Evolutionary conservation across 352 stramenopile genomes (phyloP).

Genomic region (Pythium aquatile): DNA sequence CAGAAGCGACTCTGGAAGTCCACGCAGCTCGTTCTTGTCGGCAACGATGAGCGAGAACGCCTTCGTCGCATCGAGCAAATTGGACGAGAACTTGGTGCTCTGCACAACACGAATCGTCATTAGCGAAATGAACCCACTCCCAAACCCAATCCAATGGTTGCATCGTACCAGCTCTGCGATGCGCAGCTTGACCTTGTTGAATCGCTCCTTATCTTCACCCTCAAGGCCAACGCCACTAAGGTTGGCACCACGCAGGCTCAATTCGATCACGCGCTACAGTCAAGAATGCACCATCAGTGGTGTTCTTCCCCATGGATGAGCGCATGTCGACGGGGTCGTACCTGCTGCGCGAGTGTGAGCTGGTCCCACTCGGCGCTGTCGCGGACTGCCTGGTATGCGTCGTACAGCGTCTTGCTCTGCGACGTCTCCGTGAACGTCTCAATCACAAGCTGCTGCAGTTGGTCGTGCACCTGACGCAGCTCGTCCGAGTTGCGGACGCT

Average conservation of each 20-base stretch:
- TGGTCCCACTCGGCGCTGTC: constrained; percentile 54
- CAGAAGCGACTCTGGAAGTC: constrained; percentile 90
- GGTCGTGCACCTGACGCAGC: constrained; percentile 92
- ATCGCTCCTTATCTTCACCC: constrained; percentile 88
- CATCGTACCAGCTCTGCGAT: constrained; percentile 82
- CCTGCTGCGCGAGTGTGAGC: constrained; percentile 61
- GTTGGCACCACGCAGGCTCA: constrained; percentile 84
- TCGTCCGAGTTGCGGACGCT: constrained; percentile 96
- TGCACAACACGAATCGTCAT: constrained; percentile 12
- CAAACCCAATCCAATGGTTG: not conserved
- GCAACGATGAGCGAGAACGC: constrained; percentile 89
- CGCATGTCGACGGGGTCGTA: constrained; percentile 5
- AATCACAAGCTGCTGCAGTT: constrained; percentile 93
- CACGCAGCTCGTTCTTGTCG: constrained; percentile 85
- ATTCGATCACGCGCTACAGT: constrained; percentile 86
- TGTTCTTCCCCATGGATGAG: constrained; percentile 26
- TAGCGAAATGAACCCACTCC: too few relatives aligned
- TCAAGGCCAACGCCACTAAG: constrained; percentile 93
- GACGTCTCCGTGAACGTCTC: constrained; percentile 89
- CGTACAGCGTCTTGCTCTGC: constrained; percentile 92
- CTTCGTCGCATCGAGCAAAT: constrained; percentile 97
- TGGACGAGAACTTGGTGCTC: constrained; percentile 96
- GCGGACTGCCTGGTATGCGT: constrained; percentile 85
- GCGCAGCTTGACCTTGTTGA: constrained; percentile 96
- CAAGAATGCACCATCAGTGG: not conserved